Evolutionary conservation across 192 early-diverging fungal species (phyloP), one percentile per base, ranked within the genome.

Genomic region (Lobosporangium transversale): DNA sequence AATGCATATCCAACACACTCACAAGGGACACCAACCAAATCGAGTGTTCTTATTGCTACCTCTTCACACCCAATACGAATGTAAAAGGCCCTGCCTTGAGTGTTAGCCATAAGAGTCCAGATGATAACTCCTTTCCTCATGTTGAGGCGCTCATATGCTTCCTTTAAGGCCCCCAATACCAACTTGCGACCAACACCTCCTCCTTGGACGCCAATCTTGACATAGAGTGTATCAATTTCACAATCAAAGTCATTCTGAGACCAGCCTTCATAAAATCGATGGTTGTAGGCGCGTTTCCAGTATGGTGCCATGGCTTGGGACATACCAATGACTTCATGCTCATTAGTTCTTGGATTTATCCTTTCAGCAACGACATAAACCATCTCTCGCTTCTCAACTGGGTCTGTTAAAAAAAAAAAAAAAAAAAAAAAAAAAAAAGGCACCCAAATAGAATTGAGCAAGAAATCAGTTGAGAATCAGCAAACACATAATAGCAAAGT

Each of bases 181-280:
- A 76, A 35, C 36, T 76, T 76, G 29, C 71, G 63, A 17, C 71
- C 71, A 24, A 76, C 17, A 0, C 71, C 71, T 24, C 71, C 71
- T 17, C 71, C 71, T 17, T 76, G 71, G 18, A 76, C 63, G 0
- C 71, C 71, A 4, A 76, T 33, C 37, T 76, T 76, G 35, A 76
- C 71, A 47, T 76, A 76, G 24, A 76, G 64, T 11, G 71, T 76
- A 43, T 76, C 71, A 58, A 76, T 66, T 42, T 76, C 71, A 33
- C 71, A 66, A 54, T 76, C 71, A 32, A 76, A 76, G 18, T 45
- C 51, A 0, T 76, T 53, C 18, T 61, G 49, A 6, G 63, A 55
- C 57, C 58, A 76, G 7, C 71, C 58, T 3, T 58, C 50, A 0
- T 66, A 36, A 27, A 51, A 76, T 26, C 71, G 71, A n/a, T 66